Evolutionary conservation across 441 rosid genomes (phyloP), one percentile per base, ranked within the genome.

Genomic region (Populus tomentosa): DNA sequence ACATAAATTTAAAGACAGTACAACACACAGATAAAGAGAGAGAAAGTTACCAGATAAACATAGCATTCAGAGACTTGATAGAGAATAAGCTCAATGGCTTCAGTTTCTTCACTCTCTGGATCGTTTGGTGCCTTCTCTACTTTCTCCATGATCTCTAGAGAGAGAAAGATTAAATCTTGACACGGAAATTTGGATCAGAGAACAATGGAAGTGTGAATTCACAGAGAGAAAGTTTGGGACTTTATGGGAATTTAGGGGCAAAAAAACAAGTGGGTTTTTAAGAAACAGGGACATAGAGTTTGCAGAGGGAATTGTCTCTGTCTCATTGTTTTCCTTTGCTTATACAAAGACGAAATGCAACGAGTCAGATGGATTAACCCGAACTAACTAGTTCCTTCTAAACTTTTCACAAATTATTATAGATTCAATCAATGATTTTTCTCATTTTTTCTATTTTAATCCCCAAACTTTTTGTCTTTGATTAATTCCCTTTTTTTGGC

Each of bases 21-120:
- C 66, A 62, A 62, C 98, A n/a, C n/a, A 62, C 26, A 62, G 11
- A 67, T 30, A 33, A 18, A 7, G 16, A 67, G 10, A 67, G 38
- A 67, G 8, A 26, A 32, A 32, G 38, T 33, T 67, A 67, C 70
- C 95, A 94, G 75, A 85, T 95, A 95, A 78, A 94, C 98, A 81
- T 94, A 95, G 82, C 93, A 94, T 87, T 95, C 98, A 38, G 98
- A 80, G 71, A 95, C 94, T 83, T 95, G 97, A 85, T 88, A 95
- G 42, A 94, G 91, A 77, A 89, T 72, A 71, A 94, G 86, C 88
- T 95, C 99, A 67, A 92, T 68, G 35, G 86, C 85, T 78, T 92
- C 94, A 11, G 75, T 75, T 77, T 90, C 94, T 69, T 86, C 97
- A 21, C 35, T 70, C 69, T 78, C 86, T 53, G 66, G 78, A 81